A percentile compares a stretch with the other conserved stretches of the same genome.
Evolutionary conservation across 805 yeast genomes (phyloP).

Genomic region (Spathaspora sp.): DNA sequence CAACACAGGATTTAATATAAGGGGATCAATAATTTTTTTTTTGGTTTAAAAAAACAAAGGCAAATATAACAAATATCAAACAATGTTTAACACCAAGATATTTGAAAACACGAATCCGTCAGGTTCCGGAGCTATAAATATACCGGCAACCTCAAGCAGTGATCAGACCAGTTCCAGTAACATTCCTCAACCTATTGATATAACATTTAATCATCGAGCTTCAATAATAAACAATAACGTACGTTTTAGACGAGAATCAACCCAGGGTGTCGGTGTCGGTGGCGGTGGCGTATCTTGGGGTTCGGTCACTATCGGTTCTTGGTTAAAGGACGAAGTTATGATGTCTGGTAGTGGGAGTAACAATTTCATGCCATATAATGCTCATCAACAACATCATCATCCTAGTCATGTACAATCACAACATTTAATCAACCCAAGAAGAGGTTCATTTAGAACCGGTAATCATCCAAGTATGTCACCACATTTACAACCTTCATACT

Average conservation of each 20-base stretch:
- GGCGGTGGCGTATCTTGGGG: conserved; percentile 87
- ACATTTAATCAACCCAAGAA: conserved; percentile 27
- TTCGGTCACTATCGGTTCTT: conserved; percentile 87
- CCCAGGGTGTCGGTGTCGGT: conserved; percentile 66
- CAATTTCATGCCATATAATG: conserved; percentile 1
- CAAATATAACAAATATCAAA: conserved; percentile 7
- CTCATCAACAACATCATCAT: conserved; percentile 10
- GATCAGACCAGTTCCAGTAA: conserved; percentile 3
- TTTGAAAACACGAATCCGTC: conserved; percentile 25
- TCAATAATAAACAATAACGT: conserved; percentile 35
- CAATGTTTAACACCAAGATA: conserved; percentile 41
- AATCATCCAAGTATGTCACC: conserved; percentile 46
- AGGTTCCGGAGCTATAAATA: conserved; percentile 25
- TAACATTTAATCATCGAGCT: conserved; percentile 39
- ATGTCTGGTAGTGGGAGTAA: conserved; percentile 24
- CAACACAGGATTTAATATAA: no score
- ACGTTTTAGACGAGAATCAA: conserved; percentile 75
- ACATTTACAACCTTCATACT: conserved; percentile 69
- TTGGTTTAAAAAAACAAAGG: neutral
- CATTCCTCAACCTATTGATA: conserved; percentile 41
- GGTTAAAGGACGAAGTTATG: conserved; percentile 93
- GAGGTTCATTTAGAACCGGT: conserved; percentile 32
- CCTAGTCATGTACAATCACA: conserved; percentile 1
- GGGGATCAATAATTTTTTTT: no score
- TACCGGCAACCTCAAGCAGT: conserved; percentile 15